Conservation (phyloP, 2,329 filamentous ascomycete genomes). For the Sclerotinia glacialis region DNA sequence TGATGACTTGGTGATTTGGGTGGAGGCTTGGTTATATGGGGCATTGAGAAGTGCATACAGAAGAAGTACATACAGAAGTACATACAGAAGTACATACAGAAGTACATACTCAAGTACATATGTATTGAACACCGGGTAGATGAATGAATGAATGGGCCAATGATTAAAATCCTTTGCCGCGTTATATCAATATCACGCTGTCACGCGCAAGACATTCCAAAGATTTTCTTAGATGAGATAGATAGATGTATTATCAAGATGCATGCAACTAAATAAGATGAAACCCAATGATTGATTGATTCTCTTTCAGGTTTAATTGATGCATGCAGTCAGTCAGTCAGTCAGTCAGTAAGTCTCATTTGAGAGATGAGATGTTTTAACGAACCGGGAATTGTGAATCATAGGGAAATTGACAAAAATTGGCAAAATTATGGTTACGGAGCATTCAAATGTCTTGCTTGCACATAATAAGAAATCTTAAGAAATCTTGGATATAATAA, state of each 20-base stretch:
- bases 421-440: not conserved
- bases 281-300: not conserved
- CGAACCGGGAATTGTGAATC: not conserved
- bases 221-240: not conserved
- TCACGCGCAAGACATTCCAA: conserved; percentile 8
- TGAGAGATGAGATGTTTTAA: not conserved
- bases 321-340: too few relatives aligned
- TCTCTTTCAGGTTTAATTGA: not conserved
- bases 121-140: conserved; percentile 5
- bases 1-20: not conserved
- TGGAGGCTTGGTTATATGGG: not conserved
- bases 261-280: not conserved
- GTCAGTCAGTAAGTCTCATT: too few relatives aligned
- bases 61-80: too few relatives aligned
- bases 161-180: conserved; percentile 1
- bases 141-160: not conserved
- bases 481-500: too few relatives aligned
- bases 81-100: too few relatives aligned
- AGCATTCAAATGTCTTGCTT: not conserved
- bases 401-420: conserved; percentile 6
- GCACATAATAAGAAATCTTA: too few relatives aligned
- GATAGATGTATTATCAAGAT: not conserved
- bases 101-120: not conserved
- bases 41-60: not conserved
- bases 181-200: not conserved